Conservation (phyloP, 2,329 filamentous ascomycete genomes). For the Metarhizium robertsii region DNA sequence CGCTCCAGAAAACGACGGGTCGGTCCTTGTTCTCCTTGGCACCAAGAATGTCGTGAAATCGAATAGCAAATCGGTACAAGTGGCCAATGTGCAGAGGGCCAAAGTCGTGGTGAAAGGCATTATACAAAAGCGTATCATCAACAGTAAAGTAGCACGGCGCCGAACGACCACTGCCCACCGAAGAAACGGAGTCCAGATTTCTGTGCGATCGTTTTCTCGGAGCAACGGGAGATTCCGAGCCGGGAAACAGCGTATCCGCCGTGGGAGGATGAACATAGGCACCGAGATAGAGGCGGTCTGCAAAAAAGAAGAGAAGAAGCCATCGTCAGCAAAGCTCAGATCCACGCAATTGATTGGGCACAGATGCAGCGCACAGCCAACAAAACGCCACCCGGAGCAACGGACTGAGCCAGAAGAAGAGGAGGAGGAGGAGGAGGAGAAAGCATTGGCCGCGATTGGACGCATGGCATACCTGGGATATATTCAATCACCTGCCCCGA, state of each 20-base stretch:
- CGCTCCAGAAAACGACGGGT: slow-evolving; percentile 93
- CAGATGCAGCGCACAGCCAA: not conserved
- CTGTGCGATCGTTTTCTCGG: slow-evolving; percentile 39
- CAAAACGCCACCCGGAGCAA: not conserved
- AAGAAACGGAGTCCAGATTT: slow-evolving; percentile 47
- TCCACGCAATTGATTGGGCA: not conserved
- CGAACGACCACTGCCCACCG: slow-evolving; percentile 21
- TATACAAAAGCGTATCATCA: slow-evolving; percentile 88
- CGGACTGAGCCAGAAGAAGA: not conserved
- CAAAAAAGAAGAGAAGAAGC: slow-evolving; percentile 6
- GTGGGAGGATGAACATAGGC: slow-evolving; percentile 80
- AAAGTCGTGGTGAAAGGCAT: slow-evolving; percentile 97
- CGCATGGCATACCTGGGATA: slow-evolving; percentile 64
- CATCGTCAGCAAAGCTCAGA: slow-evolving; percentile 11
- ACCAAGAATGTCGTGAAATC: slow-evolving; percentile 90
- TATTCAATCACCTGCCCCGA: slow-evolving; percentile 92
- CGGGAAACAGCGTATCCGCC: slow-evolving; percentile 78
- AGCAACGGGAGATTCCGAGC: slow-evolving; percentile 57
- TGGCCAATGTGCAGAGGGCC: slow-evolving; percentile 96
- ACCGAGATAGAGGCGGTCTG: slow-evolving; percentile 91
- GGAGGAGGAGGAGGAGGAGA: slow-evolving; percentile 1
- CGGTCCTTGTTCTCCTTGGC: slow-evolving; percentile 84
- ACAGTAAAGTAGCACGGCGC: slow-evolving; percentile 91
- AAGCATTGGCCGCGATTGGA: not conserved
- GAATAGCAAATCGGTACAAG: slow-evolving; percentile 89